Evolutionary conservation across 1,139 yeast genomes (phyloP).

Genomic region (Komagataea norvegica): DNA sequence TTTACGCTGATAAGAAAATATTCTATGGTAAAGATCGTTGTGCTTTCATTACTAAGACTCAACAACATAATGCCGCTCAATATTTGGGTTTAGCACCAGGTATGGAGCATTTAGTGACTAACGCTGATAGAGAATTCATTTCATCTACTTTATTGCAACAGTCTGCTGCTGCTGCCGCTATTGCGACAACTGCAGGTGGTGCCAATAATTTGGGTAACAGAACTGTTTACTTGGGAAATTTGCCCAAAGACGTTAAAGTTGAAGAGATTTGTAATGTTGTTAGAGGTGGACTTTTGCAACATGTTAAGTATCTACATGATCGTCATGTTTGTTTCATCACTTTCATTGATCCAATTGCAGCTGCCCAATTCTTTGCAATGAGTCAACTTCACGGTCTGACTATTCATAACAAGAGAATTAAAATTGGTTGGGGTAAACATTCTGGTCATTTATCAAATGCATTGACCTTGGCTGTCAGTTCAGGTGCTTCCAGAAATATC

Average conservation of each 20-base stretch:
- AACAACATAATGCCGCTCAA: constrained; percentile 96
- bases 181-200: constrained; percentile 73
- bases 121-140: constrained; percentile 68
- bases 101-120: constrained; percentile 75
- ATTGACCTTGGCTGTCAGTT: constrained; percentile 79
- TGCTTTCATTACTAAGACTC: constrained; percentile 80
- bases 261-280: constrained; percentile 94
- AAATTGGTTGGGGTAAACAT: constrained; percentile 96
- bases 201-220: constrained; percentile 83
- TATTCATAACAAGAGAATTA: constrained; percentile 74
- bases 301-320: constrained; percentile 68
- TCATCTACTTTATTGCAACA: constrained; percentile 51
- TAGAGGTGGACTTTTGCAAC: constrained; percentile 85
- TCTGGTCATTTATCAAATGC: constrained; percentile 86
- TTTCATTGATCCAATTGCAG: constrained; percentile 86
- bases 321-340: constrained; percentile 92
- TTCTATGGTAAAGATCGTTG: constrained; percentile 90
- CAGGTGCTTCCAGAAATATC: constrained; percentile 89
- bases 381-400: constrained; percentile 77
- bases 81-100: constrained; percentile 89
- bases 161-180: constrained; percentile 75
- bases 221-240: constrained; percentile 84
- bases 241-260: constrained; percentile 78
- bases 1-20: constrained; percentile 60
- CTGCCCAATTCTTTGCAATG: constrained; percentile 89